Evolutionary conservation across 208 protist genomes (phyloP).

Genomic region (Trypanosomatidae sp.): DNA sequence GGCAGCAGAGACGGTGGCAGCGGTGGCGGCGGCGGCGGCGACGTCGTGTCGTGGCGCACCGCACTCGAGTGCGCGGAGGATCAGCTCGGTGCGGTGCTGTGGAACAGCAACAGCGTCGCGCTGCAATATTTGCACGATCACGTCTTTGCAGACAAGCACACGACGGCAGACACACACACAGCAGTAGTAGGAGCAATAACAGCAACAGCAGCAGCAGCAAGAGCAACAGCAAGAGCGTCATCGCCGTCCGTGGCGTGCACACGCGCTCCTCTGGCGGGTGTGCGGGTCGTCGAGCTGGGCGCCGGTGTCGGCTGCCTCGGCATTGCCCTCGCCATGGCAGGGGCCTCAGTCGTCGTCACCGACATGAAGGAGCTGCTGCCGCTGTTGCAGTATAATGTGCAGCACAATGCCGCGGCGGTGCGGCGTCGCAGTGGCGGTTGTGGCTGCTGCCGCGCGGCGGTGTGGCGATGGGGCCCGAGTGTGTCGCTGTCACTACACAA

Average conservation of each 20-base stretch:
- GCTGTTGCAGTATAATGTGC: conserved; percentile 66
- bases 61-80: conserved; percentile 66
- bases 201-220: background rate
- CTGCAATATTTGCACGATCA: conserved; percentile 46
- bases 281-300: conserved; percentile 52
- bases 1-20: background rate
- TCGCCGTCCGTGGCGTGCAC: background rate
- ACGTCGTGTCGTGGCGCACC: conserved; percentile 4
- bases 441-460: conserved; percentile 36
- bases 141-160: no score
- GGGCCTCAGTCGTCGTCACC: conserved; percentile 47
- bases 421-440: conserved; percentile 11
- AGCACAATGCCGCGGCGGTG: conserved; percentile 31
- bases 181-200: background rate
- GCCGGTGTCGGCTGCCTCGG: conserved; percentile 81
- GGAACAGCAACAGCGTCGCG: conserved; percentile 79
- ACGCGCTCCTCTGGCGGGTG: conserved; percentile 2
- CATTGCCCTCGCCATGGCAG: conserved; percentile 75
- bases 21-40: background rate
- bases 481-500: conserved; percentile 13
- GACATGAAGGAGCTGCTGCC: conserved; percentile 81
- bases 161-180: background rate
- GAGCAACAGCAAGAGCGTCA: background rate
- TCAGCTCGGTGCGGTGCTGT: conserved; percentile 78
- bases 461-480: conserved; percentile 70